Base-by-base conservation (phyloP, 352 stramenopile species). In the Pythium dissotocum region DNA sequence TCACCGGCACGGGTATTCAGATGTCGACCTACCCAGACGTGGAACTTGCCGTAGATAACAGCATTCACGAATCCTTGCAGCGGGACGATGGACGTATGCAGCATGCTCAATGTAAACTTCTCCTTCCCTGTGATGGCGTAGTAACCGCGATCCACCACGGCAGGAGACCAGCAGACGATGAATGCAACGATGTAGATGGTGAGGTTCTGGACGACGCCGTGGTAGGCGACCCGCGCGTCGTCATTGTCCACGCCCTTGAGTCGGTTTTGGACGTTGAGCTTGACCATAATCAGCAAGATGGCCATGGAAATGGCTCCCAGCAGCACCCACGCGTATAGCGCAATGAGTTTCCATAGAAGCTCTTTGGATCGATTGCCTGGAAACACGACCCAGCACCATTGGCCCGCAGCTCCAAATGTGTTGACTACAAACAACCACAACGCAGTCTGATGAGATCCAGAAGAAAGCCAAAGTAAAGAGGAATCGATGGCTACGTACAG, bases 41-140 rank as follows among this genome's bases (percentile, higher is more conserved):
- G 86, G 63, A 94, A 91, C 59, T 93, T 93, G 52, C 85, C 87
- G 65, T 95, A 95, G 46, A 95, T 94, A 5, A 94, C 80, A 3
- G 87, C 87, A 46, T 94, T 94, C 18, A 92, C 80, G 63, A 94
- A 95, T 56, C 87, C 87, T 75, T 93, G 86, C 0, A 94, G 73
- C 4, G 86, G 84, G n/a, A 94, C 79, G 62, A 94, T 90, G 16
- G 79, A 87, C 16, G 84, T 86, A 49, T 94, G 86, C 21, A 91
- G 70, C 71, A 93, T 83, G 42, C 79, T 85, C 18, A 94, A 58
- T 2, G 73, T 75, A 60, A 91, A 90, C 2, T 84, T 78, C 10
- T 83, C 80, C 0, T 86, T 40, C 38, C 79, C 77, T 13, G 77
- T 85, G 60, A 89, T 87, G 7, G 77, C 85, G 2, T 67, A 77